Percentiles rank a stretch among this genome's conserved stretches.
Evolutionary conservation across 2,329 filamentous ascomycete genomes (phyloP).

Genomic region (Talaromyces sp.): DNA sequence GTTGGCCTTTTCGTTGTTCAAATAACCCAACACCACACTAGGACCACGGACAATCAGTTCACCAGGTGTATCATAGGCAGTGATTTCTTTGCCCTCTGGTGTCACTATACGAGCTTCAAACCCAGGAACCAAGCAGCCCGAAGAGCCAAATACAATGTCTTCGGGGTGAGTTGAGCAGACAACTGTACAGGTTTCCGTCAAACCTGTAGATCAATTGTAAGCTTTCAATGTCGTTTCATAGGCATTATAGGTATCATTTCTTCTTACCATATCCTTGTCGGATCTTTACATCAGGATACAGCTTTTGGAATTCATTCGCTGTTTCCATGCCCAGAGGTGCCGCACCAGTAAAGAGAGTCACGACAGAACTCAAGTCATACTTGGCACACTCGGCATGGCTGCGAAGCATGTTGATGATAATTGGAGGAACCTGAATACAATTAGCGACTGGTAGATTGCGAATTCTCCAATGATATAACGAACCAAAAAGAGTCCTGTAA

Average conservation of each 20-base stretch:
- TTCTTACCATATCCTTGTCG: conserved; percentile 70
- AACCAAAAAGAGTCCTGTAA: conserved; percentile 68
- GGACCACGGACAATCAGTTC: conserved; percentile 80
- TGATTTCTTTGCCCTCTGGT: conserved; percentile 70
- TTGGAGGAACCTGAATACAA: conserved; percentile 67
- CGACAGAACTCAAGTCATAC: conserved; percentile 72
- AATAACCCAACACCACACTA: conserved; percentile 76
- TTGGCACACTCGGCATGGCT: conserved; percentile 62
- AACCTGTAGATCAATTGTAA: conserved; percentile 47
- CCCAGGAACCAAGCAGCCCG: conserved; percentile 69
- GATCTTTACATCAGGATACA: conserved; percentile 67
- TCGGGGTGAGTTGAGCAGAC: conserved; percentile 59
- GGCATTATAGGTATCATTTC: background rate
- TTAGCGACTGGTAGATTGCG: background rate
- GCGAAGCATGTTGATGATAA: conserved; percentile 75
- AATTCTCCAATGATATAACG: conserved; percentile 24
- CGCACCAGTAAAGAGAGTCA: conserved; percentile 70
- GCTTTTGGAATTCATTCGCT: conserved; percentile 62
- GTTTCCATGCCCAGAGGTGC: conserved; percentile 77
- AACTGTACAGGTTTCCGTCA: conserved; percentile 78
- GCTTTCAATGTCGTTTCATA: background rate
- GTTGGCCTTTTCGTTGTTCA: conserved; percentile 83
- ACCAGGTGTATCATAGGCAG: conserved; percentile 71
- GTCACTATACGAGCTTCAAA: conserved; percentile 68
- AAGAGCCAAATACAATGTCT: conserved; percentile 73